phyloP scores from a whole-genome alignment of 345 rosid genomes.

The Turritis glabra region DNA sequence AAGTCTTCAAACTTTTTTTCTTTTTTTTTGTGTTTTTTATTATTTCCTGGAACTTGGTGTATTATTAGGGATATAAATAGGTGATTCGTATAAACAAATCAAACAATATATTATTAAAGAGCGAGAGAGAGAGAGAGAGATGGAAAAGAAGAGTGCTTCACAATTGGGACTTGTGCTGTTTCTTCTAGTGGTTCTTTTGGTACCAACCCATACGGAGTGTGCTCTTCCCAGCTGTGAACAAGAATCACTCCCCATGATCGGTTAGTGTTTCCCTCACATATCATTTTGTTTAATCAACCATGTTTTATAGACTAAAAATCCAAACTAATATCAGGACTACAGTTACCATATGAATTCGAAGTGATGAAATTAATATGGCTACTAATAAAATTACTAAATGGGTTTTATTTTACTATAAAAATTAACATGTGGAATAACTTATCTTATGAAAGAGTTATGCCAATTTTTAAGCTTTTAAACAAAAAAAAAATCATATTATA shows the following conservation, averaged over 20 bases:
- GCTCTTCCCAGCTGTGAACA: not conserved
- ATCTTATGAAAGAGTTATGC: not conserved
- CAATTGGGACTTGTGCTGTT: not conserved
- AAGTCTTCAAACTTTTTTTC: not conserved
- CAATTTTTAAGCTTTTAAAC: not conserved
- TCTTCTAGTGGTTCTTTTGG: slow-evolving; percentile 12
- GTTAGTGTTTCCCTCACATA: not conserved
- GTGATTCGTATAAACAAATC: not conserved
- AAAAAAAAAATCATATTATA: too few relatives aligned
- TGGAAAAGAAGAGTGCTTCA: slow-evolving; percentile 6
- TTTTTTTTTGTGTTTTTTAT: not conserved
- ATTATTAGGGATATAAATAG: not conserved
- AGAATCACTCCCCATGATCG: slow-evolving; percentile 1
- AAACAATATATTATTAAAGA: not conserved
- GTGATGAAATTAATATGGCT: too few relatives aligned
- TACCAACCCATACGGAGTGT: slow-evolving; percentile 9
- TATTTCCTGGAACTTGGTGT: not conserved
- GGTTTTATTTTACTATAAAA: not conserved
- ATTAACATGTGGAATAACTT: too few relatives aligned
- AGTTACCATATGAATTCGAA: not conserved
- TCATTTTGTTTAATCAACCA: not conserved
- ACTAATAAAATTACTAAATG: not conserved
- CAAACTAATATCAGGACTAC: not conserved
- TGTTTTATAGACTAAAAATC: not conserved
- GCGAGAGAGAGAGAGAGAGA: not conserved